Conservation (phyloP, 148 eudicot genomes). For the Camellia japonica region DNA sequence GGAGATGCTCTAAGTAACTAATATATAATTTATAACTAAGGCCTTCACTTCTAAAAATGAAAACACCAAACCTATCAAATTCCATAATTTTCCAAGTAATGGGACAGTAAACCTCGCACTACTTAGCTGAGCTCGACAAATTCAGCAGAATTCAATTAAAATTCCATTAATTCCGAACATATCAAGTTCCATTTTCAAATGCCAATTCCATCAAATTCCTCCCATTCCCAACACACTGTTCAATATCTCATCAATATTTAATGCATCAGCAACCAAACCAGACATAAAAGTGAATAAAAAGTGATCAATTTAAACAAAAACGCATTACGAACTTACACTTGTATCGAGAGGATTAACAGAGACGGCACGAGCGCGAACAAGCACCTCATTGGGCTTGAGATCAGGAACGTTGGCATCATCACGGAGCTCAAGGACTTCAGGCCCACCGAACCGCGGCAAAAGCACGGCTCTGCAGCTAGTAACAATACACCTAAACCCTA, state of each 20-base stretch:
- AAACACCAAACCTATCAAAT: not conserved
- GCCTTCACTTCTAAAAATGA: not conserved
- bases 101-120: not conserved
- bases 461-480: slow-evolving; percentile 80
- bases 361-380: slow-evolving; percentile 85
- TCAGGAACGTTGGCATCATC: slow-evolving; percentile 65
- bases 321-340: slow-evolving; percentile 42
- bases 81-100: not conserved
- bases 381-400: slow-evolving; percentile 75
- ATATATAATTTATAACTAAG: not conserved
- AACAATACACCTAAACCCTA: slow-evolving; percentile 51
- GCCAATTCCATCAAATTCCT: no score
- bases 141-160: not conserved
- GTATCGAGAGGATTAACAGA: slow-evolving; percentile 89
- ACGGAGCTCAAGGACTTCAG: slow-evolving; percentile 68
- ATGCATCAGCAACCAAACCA: not conserved
- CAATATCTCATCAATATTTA: not conserved
- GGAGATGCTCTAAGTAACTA: no score
- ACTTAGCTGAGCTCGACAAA: not conserved
- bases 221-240: no score
- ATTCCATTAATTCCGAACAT: no score
- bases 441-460: slow-evolving; percentile 80
- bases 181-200: no score
- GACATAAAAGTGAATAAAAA: not conserved
- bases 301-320: not conserved